phyloP scores from a whole-genome alignment of 2,329 filamentous ascomycete species.

The Escovopsis sp. region DNA sequence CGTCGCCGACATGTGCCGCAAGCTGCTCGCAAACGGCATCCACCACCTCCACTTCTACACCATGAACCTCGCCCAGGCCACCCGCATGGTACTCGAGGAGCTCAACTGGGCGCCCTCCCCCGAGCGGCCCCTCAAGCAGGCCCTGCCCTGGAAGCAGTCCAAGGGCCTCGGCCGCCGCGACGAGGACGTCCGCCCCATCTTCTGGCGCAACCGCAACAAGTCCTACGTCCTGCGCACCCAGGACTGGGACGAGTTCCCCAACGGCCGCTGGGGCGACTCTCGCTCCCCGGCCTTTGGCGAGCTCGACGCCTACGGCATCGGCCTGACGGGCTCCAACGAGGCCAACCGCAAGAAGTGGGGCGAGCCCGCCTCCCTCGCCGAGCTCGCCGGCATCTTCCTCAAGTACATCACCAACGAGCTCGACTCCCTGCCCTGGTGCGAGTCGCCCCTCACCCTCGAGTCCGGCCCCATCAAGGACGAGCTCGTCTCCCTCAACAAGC shows the following conservation, averaged over 20 bases:
- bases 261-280: constrained; percentile 96
- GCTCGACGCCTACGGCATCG: constrained; percentile 85
- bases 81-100: constrained; percentile 86
- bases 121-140: constrained; percentile 66
- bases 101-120: constrained; percentile 66
- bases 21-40: constrained; percentile 69
- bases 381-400: constrained; percentile 73
- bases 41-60: constrained; percentile 95
- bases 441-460: constrained; percentile 71
- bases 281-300: constrained; percentile 93
- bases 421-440: constrained; percentile 83
- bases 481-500: constrained; percentile 67
- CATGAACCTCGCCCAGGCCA: constrained; percentile 95
- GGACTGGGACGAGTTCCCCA: constrained; percentile 98
- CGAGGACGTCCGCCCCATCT: constrained; percentile 94
- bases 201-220: constrained; percentile 95
- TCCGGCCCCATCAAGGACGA: constrained; percentile 63
- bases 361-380: constrained; percentile 61
- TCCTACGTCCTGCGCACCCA: constrained; percentile 92
- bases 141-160: constrained; percentile 93
- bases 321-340: constrained; percentile 86
- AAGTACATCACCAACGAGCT: constrained; percentile 71
- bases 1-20: constrained; percentile 79
- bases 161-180: constrained; percentile 76
- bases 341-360: constrained; percentile 94